Percentiles rank a stretch among this genome's conserved stretches.
phyloP scores from a whole-genome alignment of 495 filamentous ascomycete species.

The Lophiotrema nucula region DNA sequence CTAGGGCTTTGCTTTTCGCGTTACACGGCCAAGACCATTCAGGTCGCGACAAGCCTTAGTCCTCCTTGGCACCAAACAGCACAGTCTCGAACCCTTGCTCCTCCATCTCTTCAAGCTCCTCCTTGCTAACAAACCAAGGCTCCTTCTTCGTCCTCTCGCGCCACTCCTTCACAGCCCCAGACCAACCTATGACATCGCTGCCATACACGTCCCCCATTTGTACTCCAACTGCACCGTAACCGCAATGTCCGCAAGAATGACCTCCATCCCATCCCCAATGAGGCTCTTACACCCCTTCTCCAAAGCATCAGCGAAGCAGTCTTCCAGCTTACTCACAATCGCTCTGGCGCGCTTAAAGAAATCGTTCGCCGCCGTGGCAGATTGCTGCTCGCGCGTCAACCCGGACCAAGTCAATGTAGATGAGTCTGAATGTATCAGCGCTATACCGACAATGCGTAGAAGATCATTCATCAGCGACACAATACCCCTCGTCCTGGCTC shows the following conservation, averaged over 20 bases:
- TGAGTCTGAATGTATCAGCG: background rate
- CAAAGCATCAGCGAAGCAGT: background rate
- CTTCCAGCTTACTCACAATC: slow-evolving; percentile 2
- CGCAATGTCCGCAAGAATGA: slow-evolving; percentile 10
- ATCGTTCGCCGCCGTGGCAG: background rate
- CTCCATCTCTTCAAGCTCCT: slow-evolving; percentile 6
- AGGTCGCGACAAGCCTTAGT: background rate
- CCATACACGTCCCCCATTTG: background rate
- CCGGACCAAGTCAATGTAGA: slow-evolving; percentile 2
- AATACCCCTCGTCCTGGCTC: slow-evolving; percentile 9
- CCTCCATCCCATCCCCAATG: slow-evolving; percentile 10
- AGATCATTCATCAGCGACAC: slow-evolving; percentile 2
- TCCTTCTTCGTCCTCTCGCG: slow-evolving; percentile 13
- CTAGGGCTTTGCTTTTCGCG: background rate
- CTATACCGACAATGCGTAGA: background rate
- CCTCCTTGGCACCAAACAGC: background rate
- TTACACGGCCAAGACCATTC: background rate
- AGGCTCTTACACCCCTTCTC: slow-evolving; percentile 8
- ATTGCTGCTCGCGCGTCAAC: background rate
- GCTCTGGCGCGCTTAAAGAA: background rate
- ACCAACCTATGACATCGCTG: slow-evolving; percentile 2
- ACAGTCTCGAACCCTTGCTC: slow-evolving; percentile 1
- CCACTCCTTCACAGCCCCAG: slow-evolving; percentile 13
- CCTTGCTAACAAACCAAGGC: slow-evolving; percentile 12
- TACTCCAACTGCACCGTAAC: slow-evolving; percentile 3